These are phyloP conservation scores for Tolypocladium ophioglossoides DNA, from an alignment of 2,329 filamentous ascomycete species.

Conservation along the genomic window DNA sequence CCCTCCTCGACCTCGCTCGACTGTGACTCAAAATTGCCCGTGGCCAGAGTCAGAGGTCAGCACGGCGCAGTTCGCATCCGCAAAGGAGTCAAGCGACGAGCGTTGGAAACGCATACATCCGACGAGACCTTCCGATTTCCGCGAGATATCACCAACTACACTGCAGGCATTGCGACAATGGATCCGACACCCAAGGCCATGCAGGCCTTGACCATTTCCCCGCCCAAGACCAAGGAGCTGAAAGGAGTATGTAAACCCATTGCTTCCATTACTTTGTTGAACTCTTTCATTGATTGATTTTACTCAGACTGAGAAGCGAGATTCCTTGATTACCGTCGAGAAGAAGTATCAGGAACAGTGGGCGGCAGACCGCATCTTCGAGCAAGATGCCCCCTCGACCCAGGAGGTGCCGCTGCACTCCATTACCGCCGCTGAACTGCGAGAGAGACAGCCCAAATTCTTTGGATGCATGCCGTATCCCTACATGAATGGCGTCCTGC, in stretches of 20 bases:
- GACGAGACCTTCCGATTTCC: background rate
- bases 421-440: constrained; percentile 63
- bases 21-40: constrained; percentile 22
- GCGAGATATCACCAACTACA: background rate
- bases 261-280: background rate
- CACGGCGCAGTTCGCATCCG: constrained; percentile 2
- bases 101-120: background rate
- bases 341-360: constrained; percentile 80
- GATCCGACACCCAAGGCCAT: constrained; percentile 36
- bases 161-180: constrained; percentile 22
- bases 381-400: constrained; percentile 73
- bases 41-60: constrained; percentile 1
- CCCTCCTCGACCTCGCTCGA: constrained; percentile 14
- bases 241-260: constrained; percentile 35
- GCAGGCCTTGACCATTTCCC: constrained; percentile 38
- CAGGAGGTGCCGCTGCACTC: constrained; percentile 67
- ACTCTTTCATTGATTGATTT: background rate
- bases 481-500: constrained; percentile 81
- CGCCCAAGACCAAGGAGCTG: constrained; percentile 45
- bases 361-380: constrained; percentile 52
- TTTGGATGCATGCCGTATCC: constrained; percentile 51
- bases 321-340: constrained; percentile 70
- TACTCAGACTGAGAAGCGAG: constrained; percentile 70
- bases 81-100: constrained; percentile 3
- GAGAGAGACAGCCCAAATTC: constrained; percentile 79